phyloP scores from a whole-genome alignment of 192 early-diverging fungal genomes.

The Coemansia sp. region DNA sequence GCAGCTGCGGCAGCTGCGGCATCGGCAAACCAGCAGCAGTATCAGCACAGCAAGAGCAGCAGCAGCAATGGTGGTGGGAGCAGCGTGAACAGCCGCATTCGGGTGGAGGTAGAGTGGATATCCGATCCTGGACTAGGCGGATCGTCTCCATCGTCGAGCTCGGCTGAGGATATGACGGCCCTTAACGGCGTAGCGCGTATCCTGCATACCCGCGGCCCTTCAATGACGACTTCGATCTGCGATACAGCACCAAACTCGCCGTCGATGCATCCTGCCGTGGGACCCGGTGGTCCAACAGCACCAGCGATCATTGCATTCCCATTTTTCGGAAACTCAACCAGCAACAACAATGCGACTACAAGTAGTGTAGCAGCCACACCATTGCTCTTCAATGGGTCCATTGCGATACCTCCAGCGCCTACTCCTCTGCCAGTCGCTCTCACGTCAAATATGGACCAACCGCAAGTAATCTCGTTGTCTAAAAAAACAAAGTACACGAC shows the following conservation, averaged over 20 bases:
- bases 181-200: slow-evolving; percentile 1
- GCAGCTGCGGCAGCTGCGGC: slow-evolving; percentile 20
- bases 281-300: too few relatives aligned
- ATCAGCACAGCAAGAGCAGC: slow-evolving; percentile 1
- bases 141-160: slow-evolving; percentile 9
- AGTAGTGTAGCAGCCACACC: too few relatives aligned
- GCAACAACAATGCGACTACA: slow-evolving; percentile 19
- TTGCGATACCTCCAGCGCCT: slow-evolving; percentile 28
- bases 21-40: slow-evolving; percentile 10
- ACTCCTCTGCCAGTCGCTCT: slow-evolving; percentile 11
- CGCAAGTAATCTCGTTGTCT: too few relatives aligned
- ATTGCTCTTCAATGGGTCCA: too few relatives aligned
- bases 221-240: not conserved
- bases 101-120: slow-evolving; percentile 45
- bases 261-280: too few relatives aligned
- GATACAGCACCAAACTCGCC: slow-evolving; percentile 21
- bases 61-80: not conserved
- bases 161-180: slow-evolving; percentile 15
- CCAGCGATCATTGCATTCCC: slow-evolving; percentile 22
- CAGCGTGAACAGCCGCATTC: slow-evolving; percentile 19
- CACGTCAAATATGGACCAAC: not conserved
- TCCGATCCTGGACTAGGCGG: slow-evolving; percentile 7
- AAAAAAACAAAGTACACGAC: too few relatives aligned
- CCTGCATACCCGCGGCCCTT: not conserved
- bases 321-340: not conserved